phyloP scores from a whole-genome alignment of 768 basidiomycete species.

The Boletus patriciae region DNA sequence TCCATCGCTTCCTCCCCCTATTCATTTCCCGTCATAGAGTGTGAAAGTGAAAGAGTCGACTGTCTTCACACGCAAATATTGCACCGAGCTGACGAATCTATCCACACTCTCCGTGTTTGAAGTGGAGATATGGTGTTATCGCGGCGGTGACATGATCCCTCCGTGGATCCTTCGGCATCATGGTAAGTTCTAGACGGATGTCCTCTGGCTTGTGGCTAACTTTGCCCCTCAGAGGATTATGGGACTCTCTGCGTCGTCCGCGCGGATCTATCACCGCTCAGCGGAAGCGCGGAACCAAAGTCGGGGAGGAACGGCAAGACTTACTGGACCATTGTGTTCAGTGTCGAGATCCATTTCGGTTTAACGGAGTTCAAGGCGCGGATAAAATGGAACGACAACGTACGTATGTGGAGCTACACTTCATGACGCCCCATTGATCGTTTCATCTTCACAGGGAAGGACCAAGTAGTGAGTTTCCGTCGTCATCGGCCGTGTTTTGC shows the following conservation, averaged over 20 bases:
- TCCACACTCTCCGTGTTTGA: slow-evolving; percentile 78
- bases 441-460: slow-evolving; percentile 47
- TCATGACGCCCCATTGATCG: background rate
- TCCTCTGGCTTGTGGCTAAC: slow-evolving; percentile 1
- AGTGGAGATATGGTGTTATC: slow-evolving; percentile 82
- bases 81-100: slow-evolving; percentile 75
- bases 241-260: slow-evolving; percentile 78
- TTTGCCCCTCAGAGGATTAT: slow-evolving; percentile 52
- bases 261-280: slow-evolving; percentile 72
- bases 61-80: slow-evolving; percentile 79
- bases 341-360: slow-evolving; percentile 81
- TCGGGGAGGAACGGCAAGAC: slow-evolving; percentile 61
- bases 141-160: slow-evolving; percentile 69
- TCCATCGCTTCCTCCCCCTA: slow-evolving; percentile 1
- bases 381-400: slow-evolving; percentile 81
- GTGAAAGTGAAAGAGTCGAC: slow-evolving; percentile 80
- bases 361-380: slow-evolving; percentile 79
- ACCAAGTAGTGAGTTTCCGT: slow-evolving; percentile 63
- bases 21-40: slow-evolving; percentile 40
- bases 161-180: slow-evolving; percentile 71
- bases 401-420: slow-evolving; percentile 34
- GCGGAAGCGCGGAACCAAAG: slow-evolving; percentile 69
- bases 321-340: slow-evolving; percentile 84
- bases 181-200: slow-evolving; percentile 17
- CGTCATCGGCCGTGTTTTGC: background rate